Conservation (phyloP, 768 basidiomycete genomes). For the Rhizopogon vesiculosus region DNA sequence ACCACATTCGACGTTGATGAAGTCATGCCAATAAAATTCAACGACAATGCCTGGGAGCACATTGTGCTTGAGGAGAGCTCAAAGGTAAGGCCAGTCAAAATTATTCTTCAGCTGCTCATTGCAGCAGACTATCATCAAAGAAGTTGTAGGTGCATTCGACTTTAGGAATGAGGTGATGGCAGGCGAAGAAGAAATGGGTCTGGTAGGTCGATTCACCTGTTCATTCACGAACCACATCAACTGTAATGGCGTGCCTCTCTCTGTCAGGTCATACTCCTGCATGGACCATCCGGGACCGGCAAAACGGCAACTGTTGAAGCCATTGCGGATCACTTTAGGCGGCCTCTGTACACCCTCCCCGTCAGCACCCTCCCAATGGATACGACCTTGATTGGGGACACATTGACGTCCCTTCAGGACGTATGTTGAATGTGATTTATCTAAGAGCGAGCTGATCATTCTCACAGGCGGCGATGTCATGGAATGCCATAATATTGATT, state of each 20-base stretch:
- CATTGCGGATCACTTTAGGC: background rate
- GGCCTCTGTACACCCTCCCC: background rate
- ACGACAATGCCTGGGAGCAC: conserved; percentile 3
- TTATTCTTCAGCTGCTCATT: background rate
- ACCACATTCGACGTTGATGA: background rate
- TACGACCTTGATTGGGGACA: background rate
- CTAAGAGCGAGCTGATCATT: background rate
- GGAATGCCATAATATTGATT: background rate
- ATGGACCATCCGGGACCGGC: conserved; percentile 96
- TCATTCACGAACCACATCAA: background rate
- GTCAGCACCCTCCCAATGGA: background rate
- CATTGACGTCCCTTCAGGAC: background rate
- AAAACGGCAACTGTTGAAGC: conserved; percentile 52
- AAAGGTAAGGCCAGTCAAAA: background rate
- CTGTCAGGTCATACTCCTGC: conserved; percentile 77
- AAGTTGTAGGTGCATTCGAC: background rate
- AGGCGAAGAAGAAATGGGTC: background rate
- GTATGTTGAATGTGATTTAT: background rate
- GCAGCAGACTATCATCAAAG: background rate
- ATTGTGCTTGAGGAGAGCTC: background rate
- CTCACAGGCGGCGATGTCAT: background rate
- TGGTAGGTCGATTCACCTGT: background rate
- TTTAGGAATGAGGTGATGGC: background rate
- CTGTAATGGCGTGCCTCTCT: background rate
- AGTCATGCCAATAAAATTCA: background rate